Conservation (phyloP, 179 eudicot genomes). For the Carnegiea gigantea region DNA sequence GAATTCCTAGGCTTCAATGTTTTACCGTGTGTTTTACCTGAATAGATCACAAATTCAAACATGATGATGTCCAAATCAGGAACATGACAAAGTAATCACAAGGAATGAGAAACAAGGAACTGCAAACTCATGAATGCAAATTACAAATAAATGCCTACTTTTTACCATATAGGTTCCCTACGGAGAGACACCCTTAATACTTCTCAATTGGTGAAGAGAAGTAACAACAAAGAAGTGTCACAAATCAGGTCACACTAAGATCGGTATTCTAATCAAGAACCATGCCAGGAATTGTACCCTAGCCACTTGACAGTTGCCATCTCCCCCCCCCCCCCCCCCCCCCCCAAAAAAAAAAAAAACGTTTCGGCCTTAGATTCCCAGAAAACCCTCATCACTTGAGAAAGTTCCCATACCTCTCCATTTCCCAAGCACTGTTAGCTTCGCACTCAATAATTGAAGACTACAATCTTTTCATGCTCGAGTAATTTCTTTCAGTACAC, state of each 20-base stretch:
- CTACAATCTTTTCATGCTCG: too few species aligned
- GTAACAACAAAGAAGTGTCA: not conserved
- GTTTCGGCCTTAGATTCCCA: not conserved
- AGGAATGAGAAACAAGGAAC: not conserved
- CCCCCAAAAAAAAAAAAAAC: too few species aligned
- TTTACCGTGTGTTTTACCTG: conserved; percentile 23
- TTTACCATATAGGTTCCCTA: not conserved
- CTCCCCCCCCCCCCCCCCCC: not conserved
- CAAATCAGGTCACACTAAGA: too few species aligned
- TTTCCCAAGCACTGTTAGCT: not conserved
- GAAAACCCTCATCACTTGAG: not conserved
- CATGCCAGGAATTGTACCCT: too few species aligned
- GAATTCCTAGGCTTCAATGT: not conserved
- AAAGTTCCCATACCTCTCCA: not conserved
- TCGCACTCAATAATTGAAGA: too few species aligned
- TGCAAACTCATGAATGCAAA: not conserved
- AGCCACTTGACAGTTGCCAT: not conserved
- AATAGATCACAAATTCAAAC: conserved; percentile 1
- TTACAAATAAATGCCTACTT: not conserved
- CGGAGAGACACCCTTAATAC: not conserved
- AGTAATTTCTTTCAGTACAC: too few species aligned
- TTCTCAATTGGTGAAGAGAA: not conserved
- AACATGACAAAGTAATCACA: not conserved
- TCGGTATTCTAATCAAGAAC: too few species aligned
- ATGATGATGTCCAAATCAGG: not conserved